Evolutionary conservation across 768 basidiomycete species (phyloP), one percentile per base, ranked within the genome.

Genomic region (Myochromella boudieri): DNA sequence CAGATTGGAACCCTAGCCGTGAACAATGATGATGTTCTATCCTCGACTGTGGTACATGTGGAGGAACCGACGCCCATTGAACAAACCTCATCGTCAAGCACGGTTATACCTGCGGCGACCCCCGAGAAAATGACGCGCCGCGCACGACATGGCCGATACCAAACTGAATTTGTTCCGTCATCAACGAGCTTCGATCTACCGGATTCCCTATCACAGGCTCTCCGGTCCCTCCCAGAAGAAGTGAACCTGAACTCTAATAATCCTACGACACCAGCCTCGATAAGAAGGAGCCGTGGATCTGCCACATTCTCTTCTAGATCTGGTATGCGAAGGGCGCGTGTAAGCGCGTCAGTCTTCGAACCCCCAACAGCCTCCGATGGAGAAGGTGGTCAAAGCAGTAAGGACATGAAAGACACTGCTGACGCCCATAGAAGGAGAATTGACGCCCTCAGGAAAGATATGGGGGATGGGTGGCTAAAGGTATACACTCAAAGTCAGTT

Each of bases 381-480:
- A 48, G 52, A 54, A 36, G 59, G 59, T 49, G 51, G 53, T 21
- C 46, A 52, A 47, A 51, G 53, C n/a, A 45, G 54, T 40, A 61
- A 55, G 20, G 60, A 58, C 21, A 59, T 60, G 20, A 69, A 72
- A 58, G 62, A 77, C 48, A 75, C 79, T 52, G 86, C 77, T 20
- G 91, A 91, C 47, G 76, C 82, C 34, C 91, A 87, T 63, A 76
- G 92, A 37, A 78, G 80, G 46, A 76, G 76, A 56, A 86, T 95
- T 41, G 92, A 94, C 70, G 84, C 84, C 14, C 58, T 95, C 62
- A 83, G 89, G 63, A 76, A 81, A 49, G 92, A 95, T 58, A 91
- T 94, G 76, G 92, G 92, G 2, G 92, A 94, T 18, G 82, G 84
- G 8, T 95, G 90, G 91, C 59, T 95, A 59, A 87, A 86, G 64